Evolutionary conservation across 2,329 filamentous ascomycete species (phyloP), one percentile per base, ranked within the genome.

Genomic region (Cladobotryum protrusum): DNA sequence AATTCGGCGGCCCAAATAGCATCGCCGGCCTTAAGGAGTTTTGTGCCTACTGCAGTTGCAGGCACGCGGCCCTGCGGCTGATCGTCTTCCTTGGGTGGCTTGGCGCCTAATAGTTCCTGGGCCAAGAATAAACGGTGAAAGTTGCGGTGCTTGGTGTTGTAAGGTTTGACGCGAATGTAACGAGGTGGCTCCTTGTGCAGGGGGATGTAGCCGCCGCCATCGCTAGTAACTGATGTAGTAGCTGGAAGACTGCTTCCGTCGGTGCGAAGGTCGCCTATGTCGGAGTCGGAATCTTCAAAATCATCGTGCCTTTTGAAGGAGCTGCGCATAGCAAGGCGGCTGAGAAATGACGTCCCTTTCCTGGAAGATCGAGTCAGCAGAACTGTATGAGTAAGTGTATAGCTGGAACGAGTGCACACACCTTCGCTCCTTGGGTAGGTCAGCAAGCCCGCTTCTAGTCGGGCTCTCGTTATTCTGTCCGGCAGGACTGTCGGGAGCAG

Each of bases 1-100:
- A 97, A 97, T 61, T 93, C 88, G 55, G 89, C 82, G 0, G 92
- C 85, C 93, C 93, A 99, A 33, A 96, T 84, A 0, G 93, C 90
- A 53, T 87, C 79, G 35, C 74, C 75, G 7, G 71, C 72, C 39
- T 69, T 67, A 3, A 70, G 55, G 33, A 71, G 64, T 54, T 68
- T 72, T 52, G 67, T 72, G 42, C 69, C 70, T 12, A 70, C 65
- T 13, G 66, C 64, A 2, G 67, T 70, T 4, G 64, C 63, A 19
- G 66, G 66, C 5, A 59, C 60, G 14, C 67, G 64, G 15, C 61
- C 57, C 2, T 58, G 57, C 13, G 50, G 48, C 1, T 55, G 40
- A 3, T 60, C 65, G 3, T 60, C 60, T 13, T 66, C 57, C 6
- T 63, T 55, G 0, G 64, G 60, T 2, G 65, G 62, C n/a, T 72